A percentile compares a stretch with the other conserved stretches of the same genome.
phyloP scores from a whole-genome alignment of 108 stramenopile species.

The Nitzschia putrida region DNA sequence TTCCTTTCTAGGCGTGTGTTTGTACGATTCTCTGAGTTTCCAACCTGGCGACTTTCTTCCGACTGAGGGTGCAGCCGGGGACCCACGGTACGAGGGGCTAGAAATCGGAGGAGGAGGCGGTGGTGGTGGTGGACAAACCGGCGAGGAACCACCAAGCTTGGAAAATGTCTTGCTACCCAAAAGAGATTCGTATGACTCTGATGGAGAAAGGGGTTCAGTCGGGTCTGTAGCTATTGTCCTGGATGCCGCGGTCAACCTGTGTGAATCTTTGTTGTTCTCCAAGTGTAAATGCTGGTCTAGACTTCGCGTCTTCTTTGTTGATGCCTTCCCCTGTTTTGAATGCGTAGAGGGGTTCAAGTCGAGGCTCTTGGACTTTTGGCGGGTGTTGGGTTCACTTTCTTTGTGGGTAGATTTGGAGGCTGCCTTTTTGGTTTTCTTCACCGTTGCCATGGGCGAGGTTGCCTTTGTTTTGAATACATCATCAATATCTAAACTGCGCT shows the following conservation, averaged over 20 bases:
- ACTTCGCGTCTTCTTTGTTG: not conserved
- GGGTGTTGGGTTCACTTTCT: too few relatives aligned
- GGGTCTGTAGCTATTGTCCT: slow-evolving; percentile 8
- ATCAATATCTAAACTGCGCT: too few relatives aligned
- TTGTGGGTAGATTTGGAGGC: too few relatives aligned
- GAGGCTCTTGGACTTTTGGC: too few relatives aligned
- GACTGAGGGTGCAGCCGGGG: not conserved
- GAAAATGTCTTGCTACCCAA: not conserved
- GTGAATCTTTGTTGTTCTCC: not conserved
- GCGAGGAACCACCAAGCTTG: not conserved
- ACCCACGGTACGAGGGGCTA: not conserved
- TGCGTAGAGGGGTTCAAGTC: too few relatives aligned
- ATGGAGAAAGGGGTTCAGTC: slow-evolving; percentile 4
- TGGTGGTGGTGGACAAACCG: not conserved
- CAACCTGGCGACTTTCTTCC: slow-evolving; percentile 5
- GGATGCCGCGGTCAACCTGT: not conserved
- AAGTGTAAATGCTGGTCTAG: not conserved
- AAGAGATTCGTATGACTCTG: slow-evolving; percentile 1
- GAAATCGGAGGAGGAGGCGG: not conserved
- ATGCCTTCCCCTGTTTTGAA: too few relatives aligned
- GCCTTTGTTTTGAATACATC: too few relatives aligned
- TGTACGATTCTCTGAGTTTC: slow-evolving; percentile 1
- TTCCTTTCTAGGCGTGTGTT: not conserved
- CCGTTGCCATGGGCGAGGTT: too few relatives aligned
- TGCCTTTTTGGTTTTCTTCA: too few relatives aligned